phyloP scores from a whole-genome alignment of 148 eudicot genomes.

The Rhododendron vialii region DNA sequence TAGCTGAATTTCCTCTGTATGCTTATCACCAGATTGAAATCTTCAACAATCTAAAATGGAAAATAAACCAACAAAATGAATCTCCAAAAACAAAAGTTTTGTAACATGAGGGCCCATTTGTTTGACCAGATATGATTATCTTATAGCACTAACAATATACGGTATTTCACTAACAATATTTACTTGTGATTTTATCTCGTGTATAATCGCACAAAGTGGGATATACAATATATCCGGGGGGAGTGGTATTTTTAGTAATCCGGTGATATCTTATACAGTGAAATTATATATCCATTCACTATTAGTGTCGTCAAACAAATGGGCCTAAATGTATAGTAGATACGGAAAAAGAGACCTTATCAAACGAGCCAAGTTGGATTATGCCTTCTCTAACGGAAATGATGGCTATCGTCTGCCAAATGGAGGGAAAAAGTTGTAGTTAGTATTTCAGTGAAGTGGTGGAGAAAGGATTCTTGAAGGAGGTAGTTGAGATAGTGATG shows the following conservation, averaged over 20 bases:
- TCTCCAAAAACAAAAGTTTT: neutral
- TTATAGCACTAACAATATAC: neutral
- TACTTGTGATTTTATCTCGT: neutral
- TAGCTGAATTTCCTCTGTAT: slow-evolving; percentile 50
- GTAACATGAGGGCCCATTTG: neutral
- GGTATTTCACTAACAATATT: neutral
- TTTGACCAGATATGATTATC: neutral
- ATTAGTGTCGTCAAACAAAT: neutral
- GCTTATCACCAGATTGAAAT: slow-evolving; percentile 41
- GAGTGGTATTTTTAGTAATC: neutral
- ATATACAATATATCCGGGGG: neutral
- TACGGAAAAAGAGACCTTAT: slow-evolving; percentile 28
- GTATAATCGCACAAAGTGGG: neutral
- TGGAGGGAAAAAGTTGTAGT: neutral
- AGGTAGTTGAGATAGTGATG: neutral
- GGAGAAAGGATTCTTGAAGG: neutral
- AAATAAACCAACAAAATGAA: neutral
- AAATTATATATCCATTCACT: neutral
- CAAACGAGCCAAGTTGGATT: slow-evolving; percentile 48
- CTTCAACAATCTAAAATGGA: slow-evolving; percentile 31
- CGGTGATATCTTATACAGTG: neutral
- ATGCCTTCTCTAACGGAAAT: slow-evolving; percentile 46
- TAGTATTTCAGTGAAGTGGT: neutral
- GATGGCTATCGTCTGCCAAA: slow-evolving; percentile 46
- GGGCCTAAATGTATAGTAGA: neutral